Base-by-base conservation (phyloP, 2,329 filamentous ascomycete genomes). In the Aspergillus bombycis region DNA sequence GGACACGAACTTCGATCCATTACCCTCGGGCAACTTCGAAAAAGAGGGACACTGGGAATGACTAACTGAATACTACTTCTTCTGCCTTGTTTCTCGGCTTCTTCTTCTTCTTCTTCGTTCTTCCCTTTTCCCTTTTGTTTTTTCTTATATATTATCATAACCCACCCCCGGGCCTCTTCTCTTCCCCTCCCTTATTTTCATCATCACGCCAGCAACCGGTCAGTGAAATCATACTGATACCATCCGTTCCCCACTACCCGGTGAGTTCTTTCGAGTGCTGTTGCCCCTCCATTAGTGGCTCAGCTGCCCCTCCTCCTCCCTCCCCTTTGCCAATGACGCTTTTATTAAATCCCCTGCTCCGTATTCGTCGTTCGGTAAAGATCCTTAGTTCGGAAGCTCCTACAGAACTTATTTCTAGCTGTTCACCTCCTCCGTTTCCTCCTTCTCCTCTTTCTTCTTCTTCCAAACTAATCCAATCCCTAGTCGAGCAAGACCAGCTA, bases 191-290 rank as follows among this genome's bases (percentile, higher is more conserved):
- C n/a, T 32, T 12, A 36, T 26, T 21, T 41, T 41, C 45, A 34
- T 57, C 59, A 55, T 43, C 54, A 48, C 61, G 58, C 56, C 55
- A 43, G 38, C 48, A 60, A 23, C 59, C 53, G 59, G 57, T 41
- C 57, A 57, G 52, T 76, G 69, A 72, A 70, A 73, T 77, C 75
- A 78, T 73, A 55, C 71, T 77, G 74, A 78, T 74, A 70, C 62
- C 68, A 70, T 76, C 70, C 74, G 68, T 69, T 55, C 72, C 74
- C 75, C 76, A 76, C 69, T 64, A 71, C 67, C 70, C 76, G 77
- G 77, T 78, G 75, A 78, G 75, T 69, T 67, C 67, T 68, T 65
- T 61, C 62, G 62, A 61, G 48, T 64, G 59, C 60, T 60, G 58
- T 46, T 61, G 63, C 66, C 66, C 70, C 69, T 68, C 68, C 66